Conservation (phyloP, 2,329 filamentous ascomycete genomes). For the Sordariomycetes sp. region DNA sequence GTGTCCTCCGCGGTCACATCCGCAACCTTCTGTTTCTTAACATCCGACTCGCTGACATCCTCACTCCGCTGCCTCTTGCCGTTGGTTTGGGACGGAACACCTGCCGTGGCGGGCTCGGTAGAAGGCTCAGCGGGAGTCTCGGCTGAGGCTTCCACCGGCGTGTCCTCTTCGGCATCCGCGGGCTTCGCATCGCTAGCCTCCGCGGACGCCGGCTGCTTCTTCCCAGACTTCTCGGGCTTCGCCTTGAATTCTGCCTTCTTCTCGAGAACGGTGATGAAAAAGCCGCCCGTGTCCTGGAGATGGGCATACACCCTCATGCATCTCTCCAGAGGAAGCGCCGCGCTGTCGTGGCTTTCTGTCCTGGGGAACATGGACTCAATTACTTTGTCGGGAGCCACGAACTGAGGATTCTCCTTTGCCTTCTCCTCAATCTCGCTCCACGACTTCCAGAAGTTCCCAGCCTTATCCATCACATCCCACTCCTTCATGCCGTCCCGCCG, state of each 20-base stretch:
- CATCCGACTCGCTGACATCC: background rate
- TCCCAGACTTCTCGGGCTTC: constrained; percentile 54
- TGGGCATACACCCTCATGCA: constrained; percentile 95
- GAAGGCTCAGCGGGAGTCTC: constrained; percentile 7
- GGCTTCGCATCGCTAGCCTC: constrained; percentile 2
- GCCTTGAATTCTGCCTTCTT: constrained; percentile 81
- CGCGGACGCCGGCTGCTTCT: constrained; percentile 21
- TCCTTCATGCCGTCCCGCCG: constrained; percentile 64
- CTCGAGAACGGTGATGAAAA: constrained; percentile 93
- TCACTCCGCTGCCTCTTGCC: constrained; percentile 2
- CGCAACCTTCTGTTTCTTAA: constrained; percentile 4
- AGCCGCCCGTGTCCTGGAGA: constrained; percentile 89
- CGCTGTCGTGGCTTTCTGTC: constrained; percentile 39
- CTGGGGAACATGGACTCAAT: constrained; percentile 75
- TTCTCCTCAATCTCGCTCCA: constrained; percentile 74
- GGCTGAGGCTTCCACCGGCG: background rate
- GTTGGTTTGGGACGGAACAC: background rate
- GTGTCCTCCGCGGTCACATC: constrained; percentile 6
- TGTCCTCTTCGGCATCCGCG: background rate
- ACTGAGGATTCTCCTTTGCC: constrained; percentile 44
- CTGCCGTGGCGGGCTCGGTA: constrained; percentile 4
- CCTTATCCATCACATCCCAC: constrained; percentile 91
- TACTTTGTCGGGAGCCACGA: constrained; percentile 54
- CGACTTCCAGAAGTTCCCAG: constrained; percentile 64
- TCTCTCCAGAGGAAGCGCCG: constrained; percentile 67